Evolutionary conservation across 768 basidiomycete species (phyloP), one percentile per base, ranked within the genome.

Genomic region (Tubosaeta brunneosetosa): DNA sequence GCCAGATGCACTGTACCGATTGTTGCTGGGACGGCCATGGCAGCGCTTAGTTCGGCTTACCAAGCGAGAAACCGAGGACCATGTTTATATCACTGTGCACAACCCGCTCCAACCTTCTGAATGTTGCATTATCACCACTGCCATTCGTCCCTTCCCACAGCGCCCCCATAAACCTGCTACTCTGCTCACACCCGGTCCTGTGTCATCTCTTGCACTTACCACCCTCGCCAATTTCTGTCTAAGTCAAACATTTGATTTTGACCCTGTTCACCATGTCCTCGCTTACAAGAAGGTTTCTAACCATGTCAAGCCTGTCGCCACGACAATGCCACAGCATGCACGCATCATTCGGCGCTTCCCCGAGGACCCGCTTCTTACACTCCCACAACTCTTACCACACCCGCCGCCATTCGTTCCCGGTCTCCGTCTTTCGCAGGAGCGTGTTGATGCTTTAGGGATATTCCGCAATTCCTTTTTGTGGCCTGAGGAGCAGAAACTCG

Each of bases 251-350:
- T 58, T 48, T 3, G 1, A 19, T 0, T 9, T 38, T 4, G 37
- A 56, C 9, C 48, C 48, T 1, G 6, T 46, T 0, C 12, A 3
- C 0, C 46, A 25, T 12, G 44, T 42, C 3, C 47, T 55, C n/a
- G 32, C 56, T 22, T 74, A 75, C 53, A 73, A 74, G 50, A 65
- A 64, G 29, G 71, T 72, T 0, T 63, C 63, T 0, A 58, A 68
- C 13, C 50, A 55, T 1, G 59, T 71, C 0, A 66, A 70, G 14
- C 75, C 73, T 4, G 68, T 76, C 4, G 10, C 59, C 2, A 55
- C 33, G 0, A 53, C 54, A 0, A 57, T 63, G 51, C 70, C 73
- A 0, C 64, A 72, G 44, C 60, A 76, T 26, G 68, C 68, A 2
- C 44, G 61, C 8, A 69, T 75, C 4, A 50, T 53, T 2, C 42